Evolutionary conservation across 1,139 yeast genomes (phyloP), one percentile per base, ranked within the genome.

Genomic region (Pichia norvegensis): DNA sequence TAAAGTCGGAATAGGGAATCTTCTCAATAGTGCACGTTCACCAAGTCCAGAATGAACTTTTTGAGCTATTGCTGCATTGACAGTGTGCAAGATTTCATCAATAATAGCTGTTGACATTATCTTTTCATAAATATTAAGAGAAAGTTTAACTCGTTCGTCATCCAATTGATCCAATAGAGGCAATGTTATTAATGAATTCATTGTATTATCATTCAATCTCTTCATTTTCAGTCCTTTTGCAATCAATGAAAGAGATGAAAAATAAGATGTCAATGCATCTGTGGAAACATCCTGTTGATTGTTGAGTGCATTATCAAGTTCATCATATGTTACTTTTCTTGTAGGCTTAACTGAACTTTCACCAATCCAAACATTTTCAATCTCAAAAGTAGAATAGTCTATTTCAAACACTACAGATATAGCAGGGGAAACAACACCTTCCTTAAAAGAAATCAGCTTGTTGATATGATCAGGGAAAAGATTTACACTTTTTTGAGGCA

Each of bases 61-160:
- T 49, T 87, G 86, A 0, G 97, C 98, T 50, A 92, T 81, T 1
- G 95, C 88, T 39, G 79, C 71, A 65, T 92, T 90, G 6, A 85
- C 95, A 61, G 83, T 86, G 58, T 83, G 81, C 53, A 82, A 76
- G 40, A 92, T 73, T 65, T 92, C 97, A 45, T 79, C 76, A 40
- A 88, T 68, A 43, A 87, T 71, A 48, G 76, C 74, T 44, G 72
- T 71, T 1, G 87, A 79, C 29, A 70, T 64, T 42, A 76, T 72
- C 43, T 78, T 75, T 45, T 82, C 81, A 65, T 85, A 85, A 22
- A 90, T 76, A 60, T 88, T 86, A 63, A 86, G 70, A 56, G 79
- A 73, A 50, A 85, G 72, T 48, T 81, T 72, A 10, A 82, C 86
- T 53, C 77, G 79, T 58, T 88, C 97, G 58, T 88, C 96, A 63